These are phyloP conservation scores for Gaultheria prostrata DNA, from an alignment of 148 eudicot genomes.

Conservation along the genomic window DNA sequence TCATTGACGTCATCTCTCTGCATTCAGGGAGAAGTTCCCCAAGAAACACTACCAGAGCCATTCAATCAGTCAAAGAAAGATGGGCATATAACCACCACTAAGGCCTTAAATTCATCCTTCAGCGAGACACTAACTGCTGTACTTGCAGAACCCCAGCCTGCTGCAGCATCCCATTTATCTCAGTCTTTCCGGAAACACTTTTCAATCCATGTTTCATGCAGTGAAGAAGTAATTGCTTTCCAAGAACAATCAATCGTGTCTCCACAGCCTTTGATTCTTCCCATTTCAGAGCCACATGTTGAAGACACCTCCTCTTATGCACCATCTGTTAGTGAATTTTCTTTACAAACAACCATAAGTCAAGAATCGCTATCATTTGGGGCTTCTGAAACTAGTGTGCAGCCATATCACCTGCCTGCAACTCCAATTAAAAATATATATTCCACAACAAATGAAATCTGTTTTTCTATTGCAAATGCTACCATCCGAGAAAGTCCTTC, in stretches of 20 bases:
- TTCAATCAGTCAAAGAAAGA: conserved; percentile 39
- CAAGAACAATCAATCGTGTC: neutral
- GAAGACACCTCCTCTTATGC: neutral
- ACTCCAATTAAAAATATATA: conserved; percentile 33
- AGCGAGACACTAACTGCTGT: conserved; percentile 1
- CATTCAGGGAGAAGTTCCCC: conserved; percentile 67
- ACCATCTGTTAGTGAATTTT: neutral
- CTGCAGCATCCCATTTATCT: conserved; percentile 50
- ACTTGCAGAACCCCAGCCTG: conserved; percentile 3
- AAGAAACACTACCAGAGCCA: conserved; percentile 63
- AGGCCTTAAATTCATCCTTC: conserved; percentile 13
- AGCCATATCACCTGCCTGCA: conserved; percentile 26
- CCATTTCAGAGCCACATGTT: neutral
- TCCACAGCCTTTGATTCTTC: neutral
- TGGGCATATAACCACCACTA: conserved; percentile 14
- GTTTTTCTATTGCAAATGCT: conserved; percentile 9
- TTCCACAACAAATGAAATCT: conserved; percentile 20
- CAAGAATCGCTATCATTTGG: neutral
- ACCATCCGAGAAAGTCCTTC: conserved; percentile 39
- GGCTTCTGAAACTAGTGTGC: conserved; percentile 17
- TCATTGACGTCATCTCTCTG: conserved; percentile 7
- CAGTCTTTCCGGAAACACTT: conserved; percentile 52
- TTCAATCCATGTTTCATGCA: conserved; percentile 26
- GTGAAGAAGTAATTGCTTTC: neutral
- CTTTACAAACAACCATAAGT: neutral